phyloP scores from a whole-genome alignment of 2,329 filamentous ascomycete species.

The Triangularia verruculosa region DNA sequence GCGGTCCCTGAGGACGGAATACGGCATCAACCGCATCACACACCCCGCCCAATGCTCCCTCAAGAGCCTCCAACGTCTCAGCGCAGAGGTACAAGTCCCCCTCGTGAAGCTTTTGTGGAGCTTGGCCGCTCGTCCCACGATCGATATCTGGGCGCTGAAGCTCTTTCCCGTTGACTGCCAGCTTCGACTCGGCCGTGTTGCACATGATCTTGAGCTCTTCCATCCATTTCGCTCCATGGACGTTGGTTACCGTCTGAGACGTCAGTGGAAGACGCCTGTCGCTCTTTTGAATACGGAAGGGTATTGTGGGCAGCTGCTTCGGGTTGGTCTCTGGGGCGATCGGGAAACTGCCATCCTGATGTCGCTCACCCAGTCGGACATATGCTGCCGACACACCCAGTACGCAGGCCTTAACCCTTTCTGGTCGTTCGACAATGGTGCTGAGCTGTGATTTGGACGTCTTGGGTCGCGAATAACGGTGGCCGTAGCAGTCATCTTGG shows the following conservation, averaged over 20 bases:
- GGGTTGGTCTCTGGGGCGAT: slow-evolving; percentile 62
- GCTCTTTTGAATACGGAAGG: slow-evolving; percentile 84
- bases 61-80: slow-evolving; percentile 81
- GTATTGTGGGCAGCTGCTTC: slow-evolving; percentile 55
- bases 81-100: slow-evolving; percentile 88
- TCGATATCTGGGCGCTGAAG: slow-evolving; percentile 66
- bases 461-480: slow-evolving; percentile 81
- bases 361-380: slow-evolving; percentile 79
- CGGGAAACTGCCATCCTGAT: slow-evolving; percentile 67
- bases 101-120: slow-evolving; percentile 67
- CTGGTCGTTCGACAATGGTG: slow-evolving; percentile 89
- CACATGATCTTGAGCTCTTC: slow-evolving; percentile 85
- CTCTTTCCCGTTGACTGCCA: slow-evolving; percentile 76
- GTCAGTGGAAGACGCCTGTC: slow-evolving; percentile 66
- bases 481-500: slow-evolving; percentile 92
- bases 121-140: slow-evolving; percentile 42
- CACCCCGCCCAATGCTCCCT: slow-evolving; percentile 88
- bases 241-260: slow-evolving; percentile 78
- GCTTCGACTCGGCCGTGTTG: slow-evolving; percentile 70
- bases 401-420: slow-evolving; percentile 80
- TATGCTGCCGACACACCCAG: slow-evolving; percentile 84
- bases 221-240: slow-evolving; percentile 94
- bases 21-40: slow-evolving; percentile 89
- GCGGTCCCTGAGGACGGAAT: slow-evolving; percentile 61
- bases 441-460: slow-evolving; percentile 67